Evolutionary conservation across 768 basidiomycete species (phyloP), one percentile per base, ranked within the genome.

Genomic region (Hortiboletus campestris): DNA sequence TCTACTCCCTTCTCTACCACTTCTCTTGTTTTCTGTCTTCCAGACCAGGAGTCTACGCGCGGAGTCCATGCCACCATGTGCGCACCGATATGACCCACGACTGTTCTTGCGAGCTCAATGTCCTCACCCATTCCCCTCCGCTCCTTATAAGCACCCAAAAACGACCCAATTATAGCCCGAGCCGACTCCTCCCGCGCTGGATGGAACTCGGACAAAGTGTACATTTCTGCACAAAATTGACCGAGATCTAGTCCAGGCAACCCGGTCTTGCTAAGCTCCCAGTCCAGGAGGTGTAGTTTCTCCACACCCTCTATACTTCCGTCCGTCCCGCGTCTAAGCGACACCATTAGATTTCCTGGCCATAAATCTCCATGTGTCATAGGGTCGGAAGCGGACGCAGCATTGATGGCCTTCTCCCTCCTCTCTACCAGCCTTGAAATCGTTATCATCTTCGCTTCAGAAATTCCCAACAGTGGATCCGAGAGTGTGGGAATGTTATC

Each of bases 341-440:
- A 66, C n/a, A 86, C 60, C 57, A 86, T 72, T 44, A 88, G 59
- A 62, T 89, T 88, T 0, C 86, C 87, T 2, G 87, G 80, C 86
- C 87, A 89, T 60, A 88, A 84, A 66, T 89, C 88, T 0, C 88
- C 87, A 12, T 71, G 70, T 20, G 69, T 72, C 55, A 72, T 45
- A 12, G 70, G 62, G 45, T 75, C 74, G 35, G 63, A 53, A 29
- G 65, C 31, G 3, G 58, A 61, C 12, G 67, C 65, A 25, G 65
- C 65, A 25, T 55, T 43, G 34, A 81, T 76, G n/a, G 58, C 68
- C 22, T 62, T 43, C 11, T 63, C 57, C 52, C 67, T 71, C 43
- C 59, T 67, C 38, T 66, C 59, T 10, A 69, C 73, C 28, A 80
- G 32, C 45, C 60, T 67, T 9, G 64, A 68, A 34, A 80, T 66